Conservation (phyloP, 2,329 filamentous ascomycete genomes). For the Elsinoe fawcettii region DNA sequence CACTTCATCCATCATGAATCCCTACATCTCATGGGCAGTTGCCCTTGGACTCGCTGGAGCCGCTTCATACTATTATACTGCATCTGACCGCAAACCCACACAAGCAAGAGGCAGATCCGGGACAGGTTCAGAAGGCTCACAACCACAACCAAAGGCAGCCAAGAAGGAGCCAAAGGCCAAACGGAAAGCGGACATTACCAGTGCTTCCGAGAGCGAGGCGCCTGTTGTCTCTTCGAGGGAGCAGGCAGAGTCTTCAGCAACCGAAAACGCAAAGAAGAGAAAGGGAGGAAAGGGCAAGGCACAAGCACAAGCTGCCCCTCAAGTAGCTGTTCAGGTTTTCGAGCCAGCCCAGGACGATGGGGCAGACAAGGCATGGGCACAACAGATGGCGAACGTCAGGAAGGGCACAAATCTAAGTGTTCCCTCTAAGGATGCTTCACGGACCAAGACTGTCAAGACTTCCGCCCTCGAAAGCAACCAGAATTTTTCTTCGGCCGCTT, state of each 20-base stretch:
- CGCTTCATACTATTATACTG: slow-evolving; percentile 24
- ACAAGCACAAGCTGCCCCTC: slow-evolving; percentile 19
- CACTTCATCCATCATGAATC: slow-evolving; percentile 21
- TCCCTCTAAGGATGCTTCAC: slow-evolving; percentile 30
- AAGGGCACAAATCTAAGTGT: slow-evolving; percentile 54
- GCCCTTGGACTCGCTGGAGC: slow-evolving; percentile 21
- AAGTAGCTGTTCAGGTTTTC: slow-evolving; percentile 25
- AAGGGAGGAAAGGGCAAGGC: slow-evolving; percentile 26
- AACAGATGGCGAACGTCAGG: slow-evolving; percentile 62
- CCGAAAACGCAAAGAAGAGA: slow-evolving; percentile 27
- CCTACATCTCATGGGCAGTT: slow-evolving; percentile 25
- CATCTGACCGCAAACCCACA: slow-evolving; percentile 17
- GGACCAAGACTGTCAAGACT: slow-evolving; percentile 62
- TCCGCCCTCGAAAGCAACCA: slow-evolving; percentile 32
- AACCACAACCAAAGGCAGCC: background rate
- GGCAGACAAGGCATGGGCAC: slow-evolving; percentile 68
- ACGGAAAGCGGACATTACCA: slow-evolving; percentile 18
- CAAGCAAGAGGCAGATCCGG: slow-evolving; percentile 14
- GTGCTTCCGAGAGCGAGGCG: slow-evolving; percentile 18
- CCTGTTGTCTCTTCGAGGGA: slow-evolving; percentile 16
- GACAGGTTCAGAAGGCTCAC: slow-evolving; percentile 9
- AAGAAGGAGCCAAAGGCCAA: slow-evolving; percentile 20
- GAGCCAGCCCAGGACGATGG: slow-evolving; percentile 50
- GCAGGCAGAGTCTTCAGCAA: slow-evolving; percentile 14
- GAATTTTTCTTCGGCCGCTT: slow-evolving; percentile 52